Evolutionary conservation across 345 rosid species (phyloP).

Genomic region (Gossypium stocksii): DNA sequence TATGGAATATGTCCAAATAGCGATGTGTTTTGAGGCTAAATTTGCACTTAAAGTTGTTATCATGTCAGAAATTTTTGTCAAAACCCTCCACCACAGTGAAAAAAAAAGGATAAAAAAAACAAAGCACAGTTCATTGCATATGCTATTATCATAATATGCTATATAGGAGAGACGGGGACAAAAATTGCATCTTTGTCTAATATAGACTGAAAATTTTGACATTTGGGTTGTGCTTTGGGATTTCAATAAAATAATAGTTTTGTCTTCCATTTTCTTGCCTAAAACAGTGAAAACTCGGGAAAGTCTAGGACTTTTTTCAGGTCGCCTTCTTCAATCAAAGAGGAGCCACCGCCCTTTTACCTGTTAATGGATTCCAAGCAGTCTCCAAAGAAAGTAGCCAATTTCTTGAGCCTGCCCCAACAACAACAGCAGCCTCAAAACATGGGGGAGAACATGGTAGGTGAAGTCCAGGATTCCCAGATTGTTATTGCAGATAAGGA

Average conservation of each 20-base stretch:
- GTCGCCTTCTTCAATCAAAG: constrained; percentile 44
- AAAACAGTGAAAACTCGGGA: constrained; percentile 52
- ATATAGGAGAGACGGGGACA: too few relatives aligned
- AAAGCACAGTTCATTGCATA: too few relatives aligned
- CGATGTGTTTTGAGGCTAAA: constrained; percentile 12
- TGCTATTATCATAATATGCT: too few relatives aligned
- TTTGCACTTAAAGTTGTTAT: constrained; percentile 15
- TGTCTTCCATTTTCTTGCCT: constrained; percentile 16
- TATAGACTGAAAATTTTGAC: constrained; percentile 12
- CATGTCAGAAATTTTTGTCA: constrained; percentile 12
- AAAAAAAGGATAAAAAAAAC: background rate
- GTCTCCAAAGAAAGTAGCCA: constrained; percentile 44
- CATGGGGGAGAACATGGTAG: constrained; percentile 47
- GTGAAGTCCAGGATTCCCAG: constrained; percentile 73
- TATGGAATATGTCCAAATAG: constrained; percentile 13
- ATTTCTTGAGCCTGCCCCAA: constrained; percentile 50
- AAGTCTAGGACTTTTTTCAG: constrained; percentile 53
- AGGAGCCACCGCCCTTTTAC: constrained; percentile 10
- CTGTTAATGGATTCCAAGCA: constrained; percentile 58
- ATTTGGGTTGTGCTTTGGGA: constrained; percentile 19
- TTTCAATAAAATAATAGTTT: constrained; percentile 21
- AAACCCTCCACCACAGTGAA: background rate
- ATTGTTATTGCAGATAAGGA: constrained; percentile 67
- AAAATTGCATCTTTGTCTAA: background rate
- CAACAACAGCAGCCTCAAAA: constrained; percentile 25